These are phyloP conservation scores for Fusarium goolgardi DNA, from an alignment of 2,329 filamentous ascomycete genomes.

Conservation along the genomic window DNA sequence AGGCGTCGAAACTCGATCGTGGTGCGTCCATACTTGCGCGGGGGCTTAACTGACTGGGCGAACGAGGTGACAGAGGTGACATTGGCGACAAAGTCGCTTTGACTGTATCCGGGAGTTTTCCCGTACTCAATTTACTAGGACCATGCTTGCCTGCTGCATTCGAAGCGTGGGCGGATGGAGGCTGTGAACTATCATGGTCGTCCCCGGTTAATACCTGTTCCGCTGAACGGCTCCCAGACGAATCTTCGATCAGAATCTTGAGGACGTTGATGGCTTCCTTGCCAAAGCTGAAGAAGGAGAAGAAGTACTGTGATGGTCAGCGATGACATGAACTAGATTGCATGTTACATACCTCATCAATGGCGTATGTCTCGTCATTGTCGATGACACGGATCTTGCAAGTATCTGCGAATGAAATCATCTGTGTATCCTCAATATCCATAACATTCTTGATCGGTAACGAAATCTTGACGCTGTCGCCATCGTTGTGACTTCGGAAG, in stretches of 20 bases:
- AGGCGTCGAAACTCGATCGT: constrained; percentile 65
- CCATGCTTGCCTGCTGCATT: constrained; percentile 49
- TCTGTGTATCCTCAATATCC: constrained; percentile 90
- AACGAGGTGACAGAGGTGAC: constrained; percentile 61
- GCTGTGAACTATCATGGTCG: constrained; percentile 28
- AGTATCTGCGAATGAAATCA: constrained; percentile 92
- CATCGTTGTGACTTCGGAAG: constrained; percentile 94
- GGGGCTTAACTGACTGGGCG: constrained; percentile 60
- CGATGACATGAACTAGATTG: neutral
- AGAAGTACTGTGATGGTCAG: constrained; percentile 78
- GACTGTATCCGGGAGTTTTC: constrained; percentile 66
- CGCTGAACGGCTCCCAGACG: constrained; percentile 53
- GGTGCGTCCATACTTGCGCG: constrained; percentile 65
- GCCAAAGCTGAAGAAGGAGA: constrained; percentile 91
- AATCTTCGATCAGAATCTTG: constrained; percentile 74
- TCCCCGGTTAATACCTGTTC: constrained; percentile 38
- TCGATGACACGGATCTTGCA: constrained; percentile 94
- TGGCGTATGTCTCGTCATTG: constrained; percentile 92
- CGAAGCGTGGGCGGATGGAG: constrained; percentile 30
- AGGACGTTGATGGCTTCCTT: constrained; percentile 85
- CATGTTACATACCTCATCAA: constrained; percentile 79
- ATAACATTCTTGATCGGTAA: constrained; percentile 89
- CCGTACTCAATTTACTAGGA: constrained; percentile 51
- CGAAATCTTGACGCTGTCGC: constrained; percentile 96
- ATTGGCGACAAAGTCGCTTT: constrained; percentile 70